Evolutionary conservation across 2,329 filamentous ascomycete species (phyloP).

Genomic region (Diaporthe batatas): DNA sequence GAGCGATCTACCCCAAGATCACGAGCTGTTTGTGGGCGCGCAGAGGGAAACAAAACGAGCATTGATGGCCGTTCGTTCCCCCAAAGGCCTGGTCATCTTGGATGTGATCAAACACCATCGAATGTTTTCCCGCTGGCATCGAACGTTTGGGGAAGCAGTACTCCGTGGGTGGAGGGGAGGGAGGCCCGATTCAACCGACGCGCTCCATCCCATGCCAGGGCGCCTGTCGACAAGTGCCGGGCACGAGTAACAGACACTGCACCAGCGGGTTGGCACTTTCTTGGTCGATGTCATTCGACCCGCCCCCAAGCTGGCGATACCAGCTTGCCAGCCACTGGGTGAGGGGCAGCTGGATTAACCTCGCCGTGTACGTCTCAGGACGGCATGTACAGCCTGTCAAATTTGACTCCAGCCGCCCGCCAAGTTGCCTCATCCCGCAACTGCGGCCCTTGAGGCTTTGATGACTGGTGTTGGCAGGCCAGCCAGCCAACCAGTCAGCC

Average conservation of each 20-base stretch:
- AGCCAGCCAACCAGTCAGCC: neutral
- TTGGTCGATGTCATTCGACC: slow-evolving; percentile 32
- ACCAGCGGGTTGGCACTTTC: slow-evolving; percentile 22
- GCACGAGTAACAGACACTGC: slow-evolving; percentile 13
- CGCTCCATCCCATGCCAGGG: neutral
- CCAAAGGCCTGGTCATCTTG: slow-evolving; percentile 3
- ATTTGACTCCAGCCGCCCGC: slow-evolving; percentile 26
- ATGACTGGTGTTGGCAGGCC: neutral
- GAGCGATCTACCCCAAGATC: slow-evolving; percentile 5
- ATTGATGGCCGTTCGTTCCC: slow-evolving; percentile 3
- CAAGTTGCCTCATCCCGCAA: slow-evolving; percentile 17
- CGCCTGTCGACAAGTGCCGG: slow-evolving; percentile 17
- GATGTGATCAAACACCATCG: slow-evolving; percentile 37
- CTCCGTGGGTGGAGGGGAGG: neutral
- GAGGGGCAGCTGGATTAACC: slow-evolving; percentile 29
- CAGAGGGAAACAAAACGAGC: slow-evolving; percentile 16
- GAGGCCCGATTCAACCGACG: slow-evolving; percentile 26
- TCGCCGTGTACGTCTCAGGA: slow-evolving; percentile 32
- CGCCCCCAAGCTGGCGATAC: slow-evolving; percentile 24
- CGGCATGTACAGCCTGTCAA: slow-evolving; percentile 32
- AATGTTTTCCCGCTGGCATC: slow-evolving; percentile 38
- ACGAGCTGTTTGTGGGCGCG: neutral
- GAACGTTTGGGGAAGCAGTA: slow-evolving; percentile 24
- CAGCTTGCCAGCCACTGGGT: slow-evolving; percentile 21
- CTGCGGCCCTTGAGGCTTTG: neutral